Percentiles rank a stretch among this genome's conserved stretches.
Conservation (phyloP, 768 basidiomycete genomes). For the Termitomyces bulborhizus region DNA sequence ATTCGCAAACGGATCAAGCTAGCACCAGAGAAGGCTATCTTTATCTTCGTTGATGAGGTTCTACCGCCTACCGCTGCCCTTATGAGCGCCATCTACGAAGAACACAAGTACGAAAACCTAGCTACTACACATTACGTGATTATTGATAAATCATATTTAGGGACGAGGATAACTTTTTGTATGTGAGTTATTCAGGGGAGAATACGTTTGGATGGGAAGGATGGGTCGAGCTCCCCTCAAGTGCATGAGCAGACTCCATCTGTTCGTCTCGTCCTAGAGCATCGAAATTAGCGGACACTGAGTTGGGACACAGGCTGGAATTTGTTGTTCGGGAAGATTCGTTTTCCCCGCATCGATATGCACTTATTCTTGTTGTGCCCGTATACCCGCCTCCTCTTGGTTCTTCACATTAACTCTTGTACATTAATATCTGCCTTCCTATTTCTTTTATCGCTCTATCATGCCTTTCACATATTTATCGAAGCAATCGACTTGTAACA, state of each 20-base stretch:
- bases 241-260: constrained; percentile 27
- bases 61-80: constrained; percentile 96
- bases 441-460: constrained; percentile 12
- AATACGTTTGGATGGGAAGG: constrained; percentile 79
- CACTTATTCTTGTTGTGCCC: constrained; percentile 9
- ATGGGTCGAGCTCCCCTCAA: constrained; percentile 40
- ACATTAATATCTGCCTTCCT: constrained; percentile 17
- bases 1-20: constrained; percentile 99
- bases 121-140: not conserved
- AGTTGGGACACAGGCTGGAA: constrained; percentile 11
- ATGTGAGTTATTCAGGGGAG: constrained; percentile 98
- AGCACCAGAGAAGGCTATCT: constrained; percentile 99
- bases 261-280: constrained; percentile 13
- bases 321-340: constrained; percentile 7
- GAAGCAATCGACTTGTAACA: constrained; percentile 10
- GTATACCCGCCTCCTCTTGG: constrained; percentile 14
- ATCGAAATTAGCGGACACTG: constrained; percentile 17
- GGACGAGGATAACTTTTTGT: constrained; percentile 99
- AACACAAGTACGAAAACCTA: constrained; percentile 80
- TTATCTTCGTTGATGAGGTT: constrained; percentile 99
- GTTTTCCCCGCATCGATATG: not conserved
- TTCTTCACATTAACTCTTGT: constrained; percentile 15
- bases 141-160: constrained; percentile 39
- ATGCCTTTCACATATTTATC: constrained; percentile 14
- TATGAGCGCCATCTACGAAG: constrained; percentile 99